These are phyloP conservation scores for Sanghuangporus baumii DNA, from an alignment of 1,284 basidiomycete genomes.

Conservation along the genomic window DNA sequence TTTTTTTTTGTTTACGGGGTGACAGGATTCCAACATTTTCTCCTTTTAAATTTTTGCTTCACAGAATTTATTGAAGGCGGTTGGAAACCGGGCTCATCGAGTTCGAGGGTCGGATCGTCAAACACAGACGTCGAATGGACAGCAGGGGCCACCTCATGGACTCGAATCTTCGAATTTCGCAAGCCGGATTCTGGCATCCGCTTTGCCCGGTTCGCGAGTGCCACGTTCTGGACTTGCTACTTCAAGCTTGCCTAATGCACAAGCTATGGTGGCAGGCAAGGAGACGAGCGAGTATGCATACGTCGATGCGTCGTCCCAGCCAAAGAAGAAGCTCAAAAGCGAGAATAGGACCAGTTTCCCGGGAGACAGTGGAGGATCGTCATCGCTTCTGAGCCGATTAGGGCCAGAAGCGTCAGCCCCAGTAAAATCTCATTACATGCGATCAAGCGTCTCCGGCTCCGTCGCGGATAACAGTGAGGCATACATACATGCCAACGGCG, in stretches of 20 bases:
- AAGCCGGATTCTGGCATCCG: background rate
- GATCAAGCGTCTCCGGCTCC: background rate
- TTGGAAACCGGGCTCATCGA: background rate
- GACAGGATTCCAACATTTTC: background rate
- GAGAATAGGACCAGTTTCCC: conserved; percentile 6
- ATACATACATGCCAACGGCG: background rate
- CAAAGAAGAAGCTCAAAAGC: conserved; percentile 31
- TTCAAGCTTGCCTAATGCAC: no score
- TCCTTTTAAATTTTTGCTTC: background rate
- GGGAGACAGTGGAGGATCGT: conserved; percentile 18
- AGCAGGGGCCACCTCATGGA: background rate
- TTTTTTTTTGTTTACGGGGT: background rate
- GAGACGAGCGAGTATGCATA: background rate
- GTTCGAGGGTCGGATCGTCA: background rate
- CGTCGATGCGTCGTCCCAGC: conserved; percentile 21
- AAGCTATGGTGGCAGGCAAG: background rate
- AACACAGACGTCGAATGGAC: background rate
- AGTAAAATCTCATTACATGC: background rate
- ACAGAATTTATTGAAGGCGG: conserved; percentile 7
- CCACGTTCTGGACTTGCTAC: no score
- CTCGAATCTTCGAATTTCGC: background rate
- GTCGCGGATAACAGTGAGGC: background rate
- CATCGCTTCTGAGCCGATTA: conserved; percentile 41
- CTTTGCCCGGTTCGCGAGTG: background rate
- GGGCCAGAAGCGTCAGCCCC: background rate